These are phyloP conservation scores for Hypomontagnella submonticulosa DNA, from an alignment of 495 filamentous ascomycete genomes.

Conservation along the genomic window DNA sequence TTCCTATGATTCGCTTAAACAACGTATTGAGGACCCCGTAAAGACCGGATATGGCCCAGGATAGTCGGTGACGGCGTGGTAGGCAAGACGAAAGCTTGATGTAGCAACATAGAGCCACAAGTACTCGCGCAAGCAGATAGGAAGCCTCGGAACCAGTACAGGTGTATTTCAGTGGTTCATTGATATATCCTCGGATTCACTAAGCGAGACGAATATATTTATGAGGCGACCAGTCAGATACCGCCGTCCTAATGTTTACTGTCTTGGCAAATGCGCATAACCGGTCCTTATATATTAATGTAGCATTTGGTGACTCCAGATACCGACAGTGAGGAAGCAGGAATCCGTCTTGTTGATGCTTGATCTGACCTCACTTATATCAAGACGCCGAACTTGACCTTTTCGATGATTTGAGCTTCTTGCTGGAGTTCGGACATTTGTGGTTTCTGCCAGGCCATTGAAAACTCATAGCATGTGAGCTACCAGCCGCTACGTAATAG, in stretches of 20 bases:
- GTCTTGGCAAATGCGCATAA: constrained; percentile 25
- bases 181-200: no score
- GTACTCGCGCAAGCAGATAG: no score
- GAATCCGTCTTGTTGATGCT: constrained; percentile 20
- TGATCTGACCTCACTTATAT: constrained; percentile 17
- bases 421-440: constrained; percentile 29
- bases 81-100: no score
- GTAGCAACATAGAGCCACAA: no score
- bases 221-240: no score
- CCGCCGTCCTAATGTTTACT: background rate
- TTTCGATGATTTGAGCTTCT: background rate
- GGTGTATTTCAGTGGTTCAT: no score
- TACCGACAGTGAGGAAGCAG: constrained; percentile 8
- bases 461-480: background rate
- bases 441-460: background rate
- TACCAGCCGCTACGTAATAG: background rate
- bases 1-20: no score
- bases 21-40: no score
- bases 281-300: constrained; percentile 17
- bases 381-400: background rate
- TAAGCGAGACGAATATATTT: no score
- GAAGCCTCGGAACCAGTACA: no score
- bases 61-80: no score
- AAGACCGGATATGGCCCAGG: no score
- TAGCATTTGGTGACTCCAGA: constrained; percentile 12